Evolutionary conservation across 805 yeast genomes (phyloP).

Genomic region (Maudiozyma barnettii): DNA sequence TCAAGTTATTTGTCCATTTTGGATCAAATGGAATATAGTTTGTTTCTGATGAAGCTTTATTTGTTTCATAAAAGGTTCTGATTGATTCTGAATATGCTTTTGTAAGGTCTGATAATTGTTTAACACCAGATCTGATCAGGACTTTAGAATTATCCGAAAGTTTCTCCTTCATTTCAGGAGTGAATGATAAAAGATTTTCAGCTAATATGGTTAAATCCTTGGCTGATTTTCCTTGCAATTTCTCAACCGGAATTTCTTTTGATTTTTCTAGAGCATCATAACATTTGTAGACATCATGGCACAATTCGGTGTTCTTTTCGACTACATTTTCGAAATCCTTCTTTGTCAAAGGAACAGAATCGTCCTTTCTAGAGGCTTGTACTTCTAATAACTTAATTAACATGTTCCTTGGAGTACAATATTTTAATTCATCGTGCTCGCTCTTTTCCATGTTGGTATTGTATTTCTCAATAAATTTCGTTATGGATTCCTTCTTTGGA

Average conservation of each 20-base stretch:
- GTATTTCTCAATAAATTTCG: slow-evolving; percentile 18
- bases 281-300: slow-evolving; percentile 15
- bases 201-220: slow-evolving; percentile 12
- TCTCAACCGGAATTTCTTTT: slow-evolving; percentile 9
- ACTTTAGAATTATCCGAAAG: slow-evolving; percentile 18
- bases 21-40: slow-evolving; percentile 37
- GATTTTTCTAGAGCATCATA: slow-evolving; percentile 20
- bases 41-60: slow-evolving; percentile 12
- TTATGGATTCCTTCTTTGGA: slow-evolving; percentile 19
- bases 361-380: slow-evolving; percentile 14
- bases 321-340: slow-evolving; percentile 31
- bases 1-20: slow-evolving; percentile 41
- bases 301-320: slow-evolving; percentile 24
- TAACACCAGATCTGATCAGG: slow-evolving; percentile 21
- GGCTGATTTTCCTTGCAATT: slow-evolving; percentile 6
- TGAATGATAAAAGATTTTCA: slow-evolving; percentile 12
- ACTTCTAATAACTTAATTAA: slow-evolving; percentile 35
- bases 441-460: slow-evolving; percentile 16
- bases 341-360: slow-evolving; percentile 12
- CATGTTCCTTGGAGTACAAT: slow-evolving; percentile 39
- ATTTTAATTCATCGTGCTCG: slow-evolving; percentile 16
- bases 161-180: slow-evolving; percentile 15
- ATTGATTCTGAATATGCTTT: slow-evolving; percentile 19
- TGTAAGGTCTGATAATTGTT: slow-evolving; percentile 18
- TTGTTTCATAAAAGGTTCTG: slow-evolving; percentile 25